Evolutionary conservation across 495 filamentous ascomycete species (phyloP).

Genomic region (Penicillium flavigenum): DNA sequence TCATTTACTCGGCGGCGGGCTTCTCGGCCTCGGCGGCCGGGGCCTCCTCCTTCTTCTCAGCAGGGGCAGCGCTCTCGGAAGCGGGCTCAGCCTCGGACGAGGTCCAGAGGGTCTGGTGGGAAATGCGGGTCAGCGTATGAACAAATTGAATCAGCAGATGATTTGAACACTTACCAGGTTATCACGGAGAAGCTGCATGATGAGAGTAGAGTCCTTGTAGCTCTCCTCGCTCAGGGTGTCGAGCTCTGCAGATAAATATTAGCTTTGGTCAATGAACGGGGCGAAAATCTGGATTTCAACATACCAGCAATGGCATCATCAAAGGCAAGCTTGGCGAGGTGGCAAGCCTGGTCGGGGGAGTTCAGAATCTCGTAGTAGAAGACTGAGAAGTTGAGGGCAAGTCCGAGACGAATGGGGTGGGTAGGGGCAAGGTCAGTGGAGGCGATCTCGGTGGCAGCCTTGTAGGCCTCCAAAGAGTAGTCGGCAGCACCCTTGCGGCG

Average conservation of each 20-base stretch:
- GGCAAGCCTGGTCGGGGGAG: slow-evolving; percentile 97
- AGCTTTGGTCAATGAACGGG: slow-evolving; percentile 9
- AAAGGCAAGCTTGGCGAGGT: slow-evolving; percentile 98
- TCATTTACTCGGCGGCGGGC: slow-evolving; percentile 57
- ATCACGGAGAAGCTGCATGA: slow-evolving; percentile 99
- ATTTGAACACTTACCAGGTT: slow-evolving; percentile 72
- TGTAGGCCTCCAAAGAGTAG: slow-evolving; percentile 97
- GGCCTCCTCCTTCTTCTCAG: slow-evolving; percentile 60
- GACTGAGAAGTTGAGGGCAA: slow-evolving; percentile 99
- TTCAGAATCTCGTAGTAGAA: slow-evolving; percentile 99
- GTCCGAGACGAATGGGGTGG: slow-evolving; percentile 97
- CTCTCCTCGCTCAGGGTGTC: slow-evolving; percentile 99
- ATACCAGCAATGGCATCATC: slow-evolving; percentile 97
- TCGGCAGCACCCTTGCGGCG: slow-evolving; percentile 96
- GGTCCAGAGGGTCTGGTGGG: slow-evolving; percentile 90
- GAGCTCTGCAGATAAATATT: slow-evolving; percentile 64
- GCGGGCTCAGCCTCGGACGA: slow-evolving; percentile 92
- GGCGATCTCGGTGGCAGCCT: slow-evolving; percentile 94
- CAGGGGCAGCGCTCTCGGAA: slow-evolving; percentile 54
- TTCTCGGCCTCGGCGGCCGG: slow-evolving; percentile 59
- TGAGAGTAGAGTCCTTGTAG: slow-evolving; percentile 99
- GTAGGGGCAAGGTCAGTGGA: slow-evolving; percentile 97
- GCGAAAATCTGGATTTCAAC: slow-evolving; percentile 25
- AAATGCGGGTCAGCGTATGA: slow-evolving; percentile 25
- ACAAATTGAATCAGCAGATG: neutral